Evolutionary conservation across 2,329 filamentous ascomycete species (phyloP).

Genomic region (Sclerotinia sclerotiorum): DNA sequence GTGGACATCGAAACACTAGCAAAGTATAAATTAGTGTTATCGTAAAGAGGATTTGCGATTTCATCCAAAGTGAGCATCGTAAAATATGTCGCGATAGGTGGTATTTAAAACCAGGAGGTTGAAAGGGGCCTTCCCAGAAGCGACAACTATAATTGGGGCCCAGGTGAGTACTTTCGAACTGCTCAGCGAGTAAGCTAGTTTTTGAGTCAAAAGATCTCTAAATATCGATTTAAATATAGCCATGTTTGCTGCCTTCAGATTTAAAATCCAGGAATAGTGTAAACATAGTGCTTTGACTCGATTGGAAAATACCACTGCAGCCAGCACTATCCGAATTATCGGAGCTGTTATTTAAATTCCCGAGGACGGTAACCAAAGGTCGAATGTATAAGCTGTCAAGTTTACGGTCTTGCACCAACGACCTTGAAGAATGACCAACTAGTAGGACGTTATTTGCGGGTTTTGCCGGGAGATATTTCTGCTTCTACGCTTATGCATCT

Average conservation of each 20-base stretch:
- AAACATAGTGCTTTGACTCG: conserved; percentile 26
- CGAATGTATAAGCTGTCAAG: conserved; percentile 58
- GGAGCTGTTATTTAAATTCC: conserved; percentile 46
- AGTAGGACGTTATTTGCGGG: conserved; percentile 46
- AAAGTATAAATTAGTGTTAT: conserved; percentile 37
- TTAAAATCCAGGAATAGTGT: conserved; percentile 55
- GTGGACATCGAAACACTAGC: conserved; percentile 30
- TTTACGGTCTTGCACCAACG: conserved; percentile 54
- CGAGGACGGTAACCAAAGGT: conserved; percentile 56
- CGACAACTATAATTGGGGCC: conserved; percentile 50
- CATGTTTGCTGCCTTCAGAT: conserved; percentile 43
- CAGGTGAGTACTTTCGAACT: conserved; percentile 19
- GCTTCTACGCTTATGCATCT: conserved; percentile 58
- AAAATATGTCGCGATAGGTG: conserved; percentile 47
- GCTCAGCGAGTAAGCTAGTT: neutral
- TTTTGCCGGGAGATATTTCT: conserved; percentile 58
- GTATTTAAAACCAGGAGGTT: conserved; percentile 36
- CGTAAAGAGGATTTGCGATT: conserved; percentile 29
- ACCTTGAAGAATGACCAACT: conserved; percentile 55
- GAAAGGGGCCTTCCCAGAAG: conserved; percentile 50
- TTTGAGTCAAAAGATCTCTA: conserved; percentile 35
- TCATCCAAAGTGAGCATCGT: conserved; percentile 47
- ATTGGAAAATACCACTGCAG: conserved; percentile 30
- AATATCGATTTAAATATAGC: conserved; percentile 43
- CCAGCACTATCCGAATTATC: neutral